phyloP scores from a whole-genome alignment of 495 filamentous ascomycete genomes.

The Geopyxis carbonaria region DNA sequence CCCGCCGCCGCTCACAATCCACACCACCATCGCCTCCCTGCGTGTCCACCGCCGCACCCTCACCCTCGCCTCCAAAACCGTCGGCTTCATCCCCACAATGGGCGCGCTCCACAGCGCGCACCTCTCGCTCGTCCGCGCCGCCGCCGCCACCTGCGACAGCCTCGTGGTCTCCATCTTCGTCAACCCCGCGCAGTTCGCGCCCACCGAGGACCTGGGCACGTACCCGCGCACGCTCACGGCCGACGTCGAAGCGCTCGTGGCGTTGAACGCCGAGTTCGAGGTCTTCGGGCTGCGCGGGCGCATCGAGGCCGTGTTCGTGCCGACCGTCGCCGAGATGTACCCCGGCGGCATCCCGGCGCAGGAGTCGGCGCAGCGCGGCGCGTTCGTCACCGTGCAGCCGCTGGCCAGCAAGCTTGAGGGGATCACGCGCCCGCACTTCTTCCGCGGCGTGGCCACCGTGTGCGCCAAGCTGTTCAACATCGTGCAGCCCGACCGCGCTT shows the following conservation, averaged over 20 bases:
- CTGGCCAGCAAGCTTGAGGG: conserved; percentile 68
- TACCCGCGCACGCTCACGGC: conserved; percentile 84
- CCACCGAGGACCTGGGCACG: conserved; percentile 66
- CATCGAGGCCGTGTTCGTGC: conserved; percentile 70
- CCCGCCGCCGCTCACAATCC: conserved; percentile 46
- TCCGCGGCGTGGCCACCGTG: conserved; percentile 86
- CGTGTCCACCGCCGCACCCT: conserved; percentile 55
- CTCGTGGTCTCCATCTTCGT: conserved; percentile 85
- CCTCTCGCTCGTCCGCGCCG: conserved; percentile 67
- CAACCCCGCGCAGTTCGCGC: conserved; percentile 91
- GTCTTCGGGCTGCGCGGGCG: conserved; percentile 41
- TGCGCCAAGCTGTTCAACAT: conserved; percentile 97
- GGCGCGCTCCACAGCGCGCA: conserved; percentile 88
- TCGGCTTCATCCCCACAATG: conserved; percentile 92
- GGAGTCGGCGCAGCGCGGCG: conserved; percentile 55
- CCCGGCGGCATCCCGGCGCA: conserved; percentile 69
- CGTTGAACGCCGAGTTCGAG: conserved; percentile 55
- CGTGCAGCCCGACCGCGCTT: conserved; percentile 68
- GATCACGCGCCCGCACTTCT: conserved; percentile 77
- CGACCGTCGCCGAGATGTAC: conserved; percentile 71
- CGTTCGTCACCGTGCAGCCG: conserved; percentile 87
- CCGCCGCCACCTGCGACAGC: conserved; percentile 64
- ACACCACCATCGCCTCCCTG: conserved; percentile 53
- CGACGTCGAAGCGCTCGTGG: conserved; percentile 48
- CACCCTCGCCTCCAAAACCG: conserved; percentile 46